Base-by-base conservation (phyloP, 1,139 yeast genomes). In the Saccharomyces hybrid region DNA sequence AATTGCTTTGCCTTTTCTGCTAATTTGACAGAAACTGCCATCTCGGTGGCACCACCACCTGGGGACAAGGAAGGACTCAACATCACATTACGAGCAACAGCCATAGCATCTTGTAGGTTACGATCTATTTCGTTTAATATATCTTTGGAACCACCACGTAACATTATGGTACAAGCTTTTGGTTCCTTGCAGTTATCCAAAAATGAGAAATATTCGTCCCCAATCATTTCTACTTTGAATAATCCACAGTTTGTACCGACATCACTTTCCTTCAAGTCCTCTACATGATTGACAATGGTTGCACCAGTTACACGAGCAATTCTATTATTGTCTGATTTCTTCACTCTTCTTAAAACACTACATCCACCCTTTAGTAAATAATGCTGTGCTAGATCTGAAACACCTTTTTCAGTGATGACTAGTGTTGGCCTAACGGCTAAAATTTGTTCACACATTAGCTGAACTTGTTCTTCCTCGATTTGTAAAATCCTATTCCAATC, bases 1-100 rank as follows among this genome's bases (percentile, higher is more conserved):
- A 95, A 83, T 52, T 83, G 79, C 74, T 91, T 91, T 51, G 98
- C 97, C 75, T 83, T 86, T 70, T 93, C 97, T 13, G 96, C 81
- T 58, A 93, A 79, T 62, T 80, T 83, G 31, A 93, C 98, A 61
- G 95, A 80, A 51, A 95, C 91, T 1, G 99, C 99, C 98, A 95
- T 93, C 75, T 93, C 99, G 26, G 98, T 93, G 52, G 99, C 99
- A 67, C 99, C 99, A 56, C 99, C 99, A 63, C 99, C 99, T 52
- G 99, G 99, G 2, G 97, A 80, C 68, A 93, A 79, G 46, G 95
- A 83, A 52, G 99, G 99, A 71, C 93, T 96, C 65, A 93, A 85
- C 79, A 88, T 82, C 50, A 95, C 97, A 69, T 95, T 95, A 72
- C 97, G 83, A 26, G 99, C 85, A 52, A 93, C 99, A 5, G 97